These are phyloP conservation scores for Termitomyces sp. DNA, from an alignment of 768 basidiomycete genomes.

Conservation along the genomic window DNA sequence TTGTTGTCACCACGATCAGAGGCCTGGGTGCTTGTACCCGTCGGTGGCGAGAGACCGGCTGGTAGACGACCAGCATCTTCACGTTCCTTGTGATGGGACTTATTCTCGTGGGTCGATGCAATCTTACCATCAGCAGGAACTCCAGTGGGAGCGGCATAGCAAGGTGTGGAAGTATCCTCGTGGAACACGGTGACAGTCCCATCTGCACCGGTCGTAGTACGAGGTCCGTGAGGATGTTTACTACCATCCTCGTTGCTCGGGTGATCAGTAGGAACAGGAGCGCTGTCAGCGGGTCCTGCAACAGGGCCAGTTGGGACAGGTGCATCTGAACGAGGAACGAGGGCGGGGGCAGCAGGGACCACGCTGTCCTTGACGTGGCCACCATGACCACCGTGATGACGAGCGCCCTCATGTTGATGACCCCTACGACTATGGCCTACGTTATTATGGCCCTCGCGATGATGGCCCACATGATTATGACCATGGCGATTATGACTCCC, in stretches of 20 bases:
- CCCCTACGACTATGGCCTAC: neutral
- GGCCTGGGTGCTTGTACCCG: neutral
- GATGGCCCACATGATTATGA: neutral
- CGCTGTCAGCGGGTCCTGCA: neutral
- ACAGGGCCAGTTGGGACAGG: neutral
- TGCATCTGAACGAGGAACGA: neutral
- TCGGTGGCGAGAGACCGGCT: neutral
- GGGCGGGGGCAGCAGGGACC: neutral
- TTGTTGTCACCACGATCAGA: neutral
- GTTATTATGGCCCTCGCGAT: neutral
- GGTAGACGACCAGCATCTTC: neutral
- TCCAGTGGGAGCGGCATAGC: too few relatives aligned
- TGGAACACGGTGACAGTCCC: neutral
- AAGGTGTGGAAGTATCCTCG: too few relatives aligned
- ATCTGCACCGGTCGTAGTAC: neutral
- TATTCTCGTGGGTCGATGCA: too few relatives aligned
- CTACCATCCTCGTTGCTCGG: neutral
- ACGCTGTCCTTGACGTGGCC: neutral
- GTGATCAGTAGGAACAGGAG: neutral
- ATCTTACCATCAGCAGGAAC: neutral
- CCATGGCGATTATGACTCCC: neutral
- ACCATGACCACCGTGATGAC: neutral
- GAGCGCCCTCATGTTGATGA: too few relatives aligned
- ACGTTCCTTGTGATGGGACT: neutral
- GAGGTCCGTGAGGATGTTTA: neutral